Evolutionary conservation across 371 early-diverging fungal genomes (phyloP).

Genomic region (Fennellomyces sp.): DNA sequence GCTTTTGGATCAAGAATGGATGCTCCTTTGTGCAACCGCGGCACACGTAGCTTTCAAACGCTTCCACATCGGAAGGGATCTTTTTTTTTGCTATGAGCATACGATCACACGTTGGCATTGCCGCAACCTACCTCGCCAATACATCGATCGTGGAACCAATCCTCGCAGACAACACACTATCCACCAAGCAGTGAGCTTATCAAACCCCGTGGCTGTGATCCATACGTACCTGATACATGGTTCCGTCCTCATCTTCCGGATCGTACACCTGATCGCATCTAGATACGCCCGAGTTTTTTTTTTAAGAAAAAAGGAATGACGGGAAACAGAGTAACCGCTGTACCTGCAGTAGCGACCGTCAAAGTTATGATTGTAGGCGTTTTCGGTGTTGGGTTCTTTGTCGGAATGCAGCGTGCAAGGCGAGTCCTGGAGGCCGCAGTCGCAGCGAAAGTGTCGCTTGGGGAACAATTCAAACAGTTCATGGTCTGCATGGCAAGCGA

Average conservation of each 20-base stretch:
- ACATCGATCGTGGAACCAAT: slow-evolving; percentile 87
- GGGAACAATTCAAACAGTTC: slow-evolving; percentile 82
- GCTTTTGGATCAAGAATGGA: slow-evolving; percentile 57
- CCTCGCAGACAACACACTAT: slow-evolving; percentile 83
- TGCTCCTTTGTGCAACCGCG: slow-evolving; percentile 69
- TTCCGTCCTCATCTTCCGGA: slow-evolving; percentile 68
- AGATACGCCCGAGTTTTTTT: background rate
- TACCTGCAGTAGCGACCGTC: slow-evolving; percentile 81
- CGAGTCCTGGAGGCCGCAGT: slow-evolving; percentile 74
- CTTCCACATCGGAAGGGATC: slow-evolving; percentile 64
- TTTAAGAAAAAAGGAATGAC: background rate
- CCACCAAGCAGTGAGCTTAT: background rate
- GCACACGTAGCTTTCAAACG: slow-evolving; percentile 84
- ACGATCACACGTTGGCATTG: too few relatives aligned
- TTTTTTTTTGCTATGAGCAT: slow-evolving; percentile 15
- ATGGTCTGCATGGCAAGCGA: slow-evolving; percentile 81
- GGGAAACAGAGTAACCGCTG: background rate
- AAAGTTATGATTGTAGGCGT: slow-evolving; percentile 83
- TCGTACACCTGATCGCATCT: slow-evolving; percentile 79
- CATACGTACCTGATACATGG: slow-evolving; percentile 75
- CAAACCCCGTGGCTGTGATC: too few relatives aligned
- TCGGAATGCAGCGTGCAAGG: slow-evolving; percentile 28
- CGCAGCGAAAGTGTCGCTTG: slow-evolving; percentile 85
- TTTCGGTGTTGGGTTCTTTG: slow-evolving; percentile 55
- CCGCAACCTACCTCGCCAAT: slow-evolving; percentile 64